A percentile compares a stretch with the other conserved stretches of the same genome.
phyloP scores from a whole-genome alignment of 1,284 basidiomycete genomes.

The Schizophyllum commune region DNA sequence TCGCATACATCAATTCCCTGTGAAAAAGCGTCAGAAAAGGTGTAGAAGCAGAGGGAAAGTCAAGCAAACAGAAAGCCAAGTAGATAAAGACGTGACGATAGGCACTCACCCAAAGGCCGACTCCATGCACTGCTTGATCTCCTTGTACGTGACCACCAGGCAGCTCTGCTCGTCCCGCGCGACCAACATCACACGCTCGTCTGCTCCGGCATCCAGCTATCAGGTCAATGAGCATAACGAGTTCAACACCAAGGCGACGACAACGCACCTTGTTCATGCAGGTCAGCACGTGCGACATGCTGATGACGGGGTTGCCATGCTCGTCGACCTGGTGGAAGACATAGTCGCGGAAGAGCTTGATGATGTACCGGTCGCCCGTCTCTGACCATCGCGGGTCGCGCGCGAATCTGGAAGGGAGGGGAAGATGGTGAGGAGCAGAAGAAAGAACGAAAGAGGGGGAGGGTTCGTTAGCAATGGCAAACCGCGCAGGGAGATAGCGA shows the following conservation, averaged over 20 bases:
- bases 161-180: slow-evolving; percentile 94
- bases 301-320: slow-evolving; percentile 83
- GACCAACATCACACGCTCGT: slow-evolving; percentile 93
- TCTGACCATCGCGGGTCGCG: slow-evolving; percentile 96
- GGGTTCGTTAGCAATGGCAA: neutral
- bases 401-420: slow-evolving; percentile 61
- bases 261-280: slow-evolving; percentile 79
- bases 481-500: neutral
- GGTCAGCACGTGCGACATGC: slow-evolving; percentile 84
- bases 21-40: neutral
- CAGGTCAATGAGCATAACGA: slow-evolving; percentile 1
- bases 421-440: too few species aligned
- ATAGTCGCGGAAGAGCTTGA: slow-evolving; percentile 97
- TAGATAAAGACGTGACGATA: neutral
- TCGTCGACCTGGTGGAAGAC: slow-evolving; percentile 98
- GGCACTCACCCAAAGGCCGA: slow-evolving; percentile 58
- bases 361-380: slow-evolving; percentile 95
- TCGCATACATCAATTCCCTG: slow-evolving; percentile 3
- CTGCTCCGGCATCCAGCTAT: slow-evolving; percentile 86
- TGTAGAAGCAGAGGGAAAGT: slow-evolving; percentile 4
- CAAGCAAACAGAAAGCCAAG: neutral
- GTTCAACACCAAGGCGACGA: neutral
- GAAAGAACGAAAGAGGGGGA: neutral
- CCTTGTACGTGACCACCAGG: slow-evolving; percentile 91
- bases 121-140: slow-evolving; percentile 83